phyloP scores from a whole-genome alignment of 371 early-diverging fungal genomes.

The Mucor plumbeus region DNA sequence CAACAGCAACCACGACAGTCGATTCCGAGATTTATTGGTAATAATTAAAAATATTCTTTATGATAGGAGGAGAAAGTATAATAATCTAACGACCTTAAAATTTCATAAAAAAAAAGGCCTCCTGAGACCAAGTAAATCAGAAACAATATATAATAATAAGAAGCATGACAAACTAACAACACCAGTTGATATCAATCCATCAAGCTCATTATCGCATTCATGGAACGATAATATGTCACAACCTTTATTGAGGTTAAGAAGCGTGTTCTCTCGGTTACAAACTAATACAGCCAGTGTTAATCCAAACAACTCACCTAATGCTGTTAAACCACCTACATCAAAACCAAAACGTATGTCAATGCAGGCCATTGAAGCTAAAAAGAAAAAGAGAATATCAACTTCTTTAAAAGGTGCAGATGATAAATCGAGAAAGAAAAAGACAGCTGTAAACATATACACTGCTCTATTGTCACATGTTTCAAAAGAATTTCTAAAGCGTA shows the following conservation, averaged over 20 bases:
- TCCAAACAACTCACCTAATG: background rate
- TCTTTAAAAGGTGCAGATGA: background rate
- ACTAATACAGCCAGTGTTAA: constrained; percentile 7
- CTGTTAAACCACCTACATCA: background rate
- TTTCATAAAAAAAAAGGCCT: constrained; percentile 1
- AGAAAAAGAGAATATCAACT: background rate
- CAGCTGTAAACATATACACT: constrained; percentile 57
- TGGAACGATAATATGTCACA: constrained; percentile 20
- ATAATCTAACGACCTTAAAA: constrained; percentile 2
- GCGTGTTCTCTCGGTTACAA: constrained; percentile 25
- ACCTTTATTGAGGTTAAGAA: constrained; percentile 20
- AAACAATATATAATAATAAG: constrained; percentile 8
- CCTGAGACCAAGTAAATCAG: constrained; percentile 28
- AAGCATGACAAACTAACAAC: background rate
- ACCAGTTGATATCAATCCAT: background rate
- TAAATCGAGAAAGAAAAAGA: background rate
- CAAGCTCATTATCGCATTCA: constrained; percentile 11
- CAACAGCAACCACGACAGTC: background rate
- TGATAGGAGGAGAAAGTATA: background rate
- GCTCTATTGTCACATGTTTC: constrained; percentile 81
- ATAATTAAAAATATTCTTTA: background rate
- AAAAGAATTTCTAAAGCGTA: constrained; percentile 58
- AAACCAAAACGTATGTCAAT: background rate
- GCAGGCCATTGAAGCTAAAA: constrained; percentile 7
- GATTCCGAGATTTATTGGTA: constrained; percentile 13